Conservation (phyloP, 148 eudicot species). For the Rhododendron henanense region DNA sequence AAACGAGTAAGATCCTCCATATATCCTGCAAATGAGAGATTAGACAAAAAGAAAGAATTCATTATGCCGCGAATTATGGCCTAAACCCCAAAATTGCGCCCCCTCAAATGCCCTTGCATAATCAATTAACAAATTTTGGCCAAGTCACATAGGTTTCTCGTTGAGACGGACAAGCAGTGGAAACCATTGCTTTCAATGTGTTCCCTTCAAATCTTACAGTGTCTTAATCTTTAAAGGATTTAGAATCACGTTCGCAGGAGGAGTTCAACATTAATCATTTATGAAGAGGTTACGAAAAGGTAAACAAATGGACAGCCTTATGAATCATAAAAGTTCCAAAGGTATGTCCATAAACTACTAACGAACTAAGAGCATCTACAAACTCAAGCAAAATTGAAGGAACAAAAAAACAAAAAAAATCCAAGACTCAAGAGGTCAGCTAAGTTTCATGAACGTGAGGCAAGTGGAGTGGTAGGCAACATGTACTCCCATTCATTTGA, state of each 20-base stretch:
- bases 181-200: neutral
- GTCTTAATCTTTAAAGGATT: neutral
- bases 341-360: neutral
- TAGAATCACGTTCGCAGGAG: neutral
- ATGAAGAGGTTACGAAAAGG: neutral
- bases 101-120: neutral
- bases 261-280: neutral
- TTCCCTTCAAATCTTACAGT: neutral
- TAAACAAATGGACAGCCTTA: neutral
- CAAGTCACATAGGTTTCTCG: neutral
- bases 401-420: too few species aligned
- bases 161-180: neutral
- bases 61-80: neutral
- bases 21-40: constrained; percentile 36
- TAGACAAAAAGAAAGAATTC: neutral
- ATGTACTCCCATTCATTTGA: neutral
- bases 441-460: neutral
- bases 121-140: neutral
- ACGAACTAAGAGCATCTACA: neutral
- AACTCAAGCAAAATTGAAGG: neutral
- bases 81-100: neutral
- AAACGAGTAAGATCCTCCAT: constrained; percentile 52
- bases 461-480: neutral
- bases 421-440: too few species aligned
- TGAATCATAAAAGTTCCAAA: neutral